These are phyloP conservation scores for Setomelanomma holmii DNA, from an alignment of 2,329 filamentous ascomycete species.

Conservation along the genomic window DNA sequence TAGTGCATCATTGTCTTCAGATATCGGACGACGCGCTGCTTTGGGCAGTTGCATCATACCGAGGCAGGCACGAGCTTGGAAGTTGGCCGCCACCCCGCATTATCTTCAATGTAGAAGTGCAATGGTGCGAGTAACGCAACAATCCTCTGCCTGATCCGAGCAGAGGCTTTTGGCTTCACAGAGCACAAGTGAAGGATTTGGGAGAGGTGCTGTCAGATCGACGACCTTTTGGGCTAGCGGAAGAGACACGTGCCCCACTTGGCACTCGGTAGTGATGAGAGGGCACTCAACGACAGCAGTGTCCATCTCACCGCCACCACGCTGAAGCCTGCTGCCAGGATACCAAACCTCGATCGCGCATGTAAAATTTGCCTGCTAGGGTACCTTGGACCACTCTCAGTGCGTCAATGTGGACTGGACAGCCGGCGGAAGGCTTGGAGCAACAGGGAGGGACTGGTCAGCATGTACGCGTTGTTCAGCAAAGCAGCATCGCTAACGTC, in stretches of 20 bases:
- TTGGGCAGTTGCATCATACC: slow-evolving; percentile 27
- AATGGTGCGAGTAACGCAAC: neutral
- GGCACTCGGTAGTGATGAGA: neutral
- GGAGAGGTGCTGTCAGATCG: neutral
- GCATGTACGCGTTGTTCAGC: slow-evolving; percentile 9
- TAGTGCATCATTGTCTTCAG: slow-evolving; percentile 12
- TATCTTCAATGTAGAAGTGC: neutral
- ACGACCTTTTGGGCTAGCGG: neutral
- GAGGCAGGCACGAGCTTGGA: slow-evolving; percentile 19
- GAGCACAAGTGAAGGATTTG: neutral
- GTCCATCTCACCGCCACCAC: slow-evolving; percentile 20
- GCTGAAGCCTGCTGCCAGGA: slow-evolving; percentile 3
- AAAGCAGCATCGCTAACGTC: slow-evolving; percentile 28
- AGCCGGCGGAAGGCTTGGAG: slow-evolving; percentile 9
- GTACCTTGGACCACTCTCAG: neutral
- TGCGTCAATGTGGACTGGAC: slow-evolving; percentile 4
- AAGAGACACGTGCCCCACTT: neutral
- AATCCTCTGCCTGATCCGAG: too few species aligned
- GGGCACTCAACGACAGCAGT: slow-evolving; percentile 6
- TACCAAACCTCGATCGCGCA: slow-evolving; percentile 4
- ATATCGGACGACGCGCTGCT: slow-evolving; percentile 28
- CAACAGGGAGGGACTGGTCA: slow-evolving; percentile 15
- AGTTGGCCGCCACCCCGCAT: slow-evolving; percentile 4
- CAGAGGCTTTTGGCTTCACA: neutral
- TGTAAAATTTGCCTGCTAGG: slow-evolving; percentile 1